phyloP scores from a whole-genome alignment of 2,329 filamentous ascomycete genomes.

The Periconia digitata region DNA sequence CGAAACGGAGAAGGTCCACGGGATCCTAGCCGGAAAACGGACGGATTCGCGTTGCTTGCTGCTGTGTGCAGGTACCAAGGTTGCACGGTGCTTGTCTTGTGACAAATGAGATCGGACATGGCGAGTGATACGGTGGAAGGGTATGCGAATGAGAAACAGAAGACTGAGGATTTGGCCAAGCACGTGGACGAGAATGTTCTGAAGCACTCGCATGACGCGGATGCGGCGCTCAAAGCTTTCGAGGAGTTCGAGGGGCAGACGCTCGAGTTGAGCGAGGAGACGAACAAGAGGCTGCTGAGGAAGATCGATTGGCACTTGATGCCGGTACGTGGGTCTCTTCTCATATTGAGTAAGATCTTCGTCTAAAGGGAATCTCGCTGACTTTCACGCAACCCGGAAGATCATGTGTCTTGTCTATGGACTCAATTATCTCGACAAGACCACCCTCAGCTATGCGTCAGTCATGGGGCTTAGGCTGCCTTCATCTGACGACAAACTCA shows the following conservation, averaged over 20 bases:
- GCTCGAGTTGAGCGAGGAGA: constrained; percentile 57
- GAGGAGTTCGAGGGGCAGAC: constrained; percentile 52
- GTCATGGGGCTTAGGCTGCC: constrained; percentile 51
- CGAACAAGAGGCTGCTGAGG: constrained; percentile 60
- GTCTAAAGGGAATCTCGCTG: no score
- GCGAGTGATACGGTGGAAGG: constrained; percentile 16
- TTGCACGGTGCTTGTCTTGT: no score
- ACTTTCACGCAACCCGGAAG: constrained; percentile 14
- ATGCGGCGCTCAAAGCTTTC: constrained; percentile 63
- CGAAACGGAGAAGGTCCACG: not conserved
- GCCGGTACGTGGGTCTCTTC: constrained; percentile 43
- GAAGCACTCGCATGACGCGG: constrained; percentile 59
- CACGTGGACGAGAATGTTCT: constrained; percentile 28
- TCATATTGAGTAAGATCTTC: no score
- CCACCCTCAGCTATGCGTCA: constrained; percentile 55
- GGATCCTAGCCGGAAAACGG: constrained; percentile 5
- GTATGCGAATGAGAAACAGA: constrained; percentile 12
- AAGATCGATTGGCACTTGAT: constrained; percentile 65
- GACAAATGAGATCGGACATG: no score
- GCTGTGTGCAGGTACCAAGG: no score
- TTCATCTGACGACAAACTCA: constrained; percentile 27
- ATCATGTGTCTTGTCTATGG: constrained; percentile 60
- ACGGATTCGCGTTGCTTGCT: no score
- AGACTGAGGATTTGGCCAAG: constrained; percentile 12
- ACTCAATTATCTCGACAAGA: constrained; percentile 65